These are phyloP conservation scores for Aspergillus udagawae DNA, from an alignment of 2,329 filamentous ascomycete genomes.

Conservation along the genomic window DNA sequence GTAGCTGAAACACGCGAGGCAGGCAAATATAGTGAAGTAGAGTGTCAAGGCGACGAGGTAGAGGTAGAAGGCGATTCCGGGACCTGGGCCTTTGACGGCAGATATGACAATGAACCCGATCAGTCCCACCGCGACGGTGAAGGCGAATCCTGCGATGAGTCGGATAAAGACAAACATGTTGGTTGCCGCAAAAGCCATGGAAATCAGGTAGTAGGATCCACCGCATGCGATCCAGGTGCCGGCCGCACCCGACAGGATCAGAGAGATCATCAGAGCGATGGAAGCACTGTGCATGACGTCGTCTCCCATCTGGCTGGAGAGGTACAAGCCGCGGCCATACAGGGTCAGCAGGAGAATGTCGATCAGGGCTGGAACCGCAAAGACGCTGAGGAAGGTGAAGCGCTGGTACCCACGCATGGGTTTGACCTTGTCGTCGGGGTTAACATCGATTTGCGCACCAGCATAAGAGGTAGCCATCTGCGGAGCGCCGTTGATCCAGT, in stretches of 20 bases:
- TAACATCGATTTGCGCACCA: constrained; percentile 51
- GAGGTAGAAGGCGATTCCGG: constrained; percentile 56
- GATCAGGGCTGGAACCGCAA: constrained; percentile 59
- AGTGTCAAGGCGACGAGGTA: constrained; percentile 57
- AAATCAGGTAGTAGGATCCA: constrained; percentile 59
- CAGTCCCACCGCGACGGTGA: constrained; percentile 50
- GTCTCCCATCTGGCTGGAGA: constrained; percentile 54
- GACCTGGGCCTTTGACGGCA: constrained; percentile 40
- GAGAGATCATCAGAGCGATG: constrained; percentile 55
- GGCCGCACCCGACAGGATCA: constrained; percentile 57
- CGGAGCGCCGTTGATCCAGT: constrained; percentile 48
- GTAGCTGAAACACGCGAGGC: constrained; percentile 51
- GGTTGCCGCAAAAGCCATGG: constrained; percentile 53
- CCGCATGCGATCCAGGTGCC: constrained; percentile 62
- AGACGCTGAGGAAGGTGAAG: constrained; percentile 58
- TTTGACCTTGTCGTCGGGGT: constrained; percentile 43
- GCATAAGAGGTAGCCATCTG: constrained; percentile 51
- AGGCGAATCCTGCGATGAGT: constrained; percentile 49
- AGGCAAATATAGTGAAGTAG: constrained; percentile 57
- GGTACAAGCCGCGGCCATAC: constrained; percentile 57
- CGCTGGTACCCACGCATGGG: constrained; percentile 46
- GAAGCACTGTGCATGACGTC: constrained; percentile 52
- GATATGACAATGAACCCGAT: constrained; percentile 52
- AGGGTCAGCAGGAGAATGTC: constrained; percentile 59
- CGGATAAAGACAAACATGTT: constrained; percentile 55